Base-by-base conservation (phyloP, 805 yeast species). In the Yarrowia bubula region DNA sequence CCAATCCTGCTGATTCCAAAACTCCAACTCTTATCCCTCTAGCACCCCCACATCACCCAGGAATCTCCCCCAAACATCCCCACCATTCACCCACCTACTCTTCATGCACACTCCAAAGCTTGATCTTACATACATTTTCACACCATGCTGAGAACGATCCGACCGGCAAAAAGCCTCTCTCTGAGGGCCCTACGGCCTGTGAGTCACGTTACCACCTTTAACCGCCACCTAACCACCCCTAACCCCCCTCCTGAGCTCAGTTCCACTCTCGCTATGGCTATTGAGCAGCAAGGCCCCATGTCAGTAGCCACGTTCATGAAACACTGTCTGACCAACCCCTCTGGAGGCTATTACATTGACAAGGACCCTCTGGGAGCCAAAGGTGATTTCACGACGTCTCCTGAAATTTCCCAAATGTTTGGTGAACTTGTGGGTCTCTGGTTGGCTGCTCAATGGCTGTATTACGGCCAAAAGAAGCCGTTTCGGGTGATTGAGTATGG, bases 341-440 rank as follows among this genome's bases (percentile, higher is more conserved):
- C 83, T 9, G 82, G 80, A 68, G 96, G 96, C 0, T 90, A 90
- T 73, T 90, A 90, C 72, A 87, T 91, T 22, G 86, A 89, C 4
- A 77, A 86, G 67, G 87, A 90, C 69, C 96, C 96, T 1, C 77
- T 90, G 39, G 90, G 88, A 37, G 65, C 74, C 1, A 73, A 75
- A 7, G 96, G 96, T 5, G 96, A 90, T 74, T 90, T 90, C 73
- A 81, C 87, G 61, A 90, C 96, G 0, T 87, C 93, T 0, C 96
- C 96, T 0, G 96, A 90, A 74, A 89, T 90, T 60, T 87, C 93
- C 7, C 90, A 89, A 43, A 87, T 90, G 77, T 90, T 90, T 77
- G 96, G 96, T 18, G 96, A 90, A 73, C 83, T 89, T 78, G 80
- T 89, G 66, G 96, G 95, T 0, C 76, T 90, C 5, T 90, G 96